These are phyloP conservation scores for Aspergillus sp. DNA, from an alignment of 2,329 filamentous ascomycete species.

Conservation along the genomic window DNA sequence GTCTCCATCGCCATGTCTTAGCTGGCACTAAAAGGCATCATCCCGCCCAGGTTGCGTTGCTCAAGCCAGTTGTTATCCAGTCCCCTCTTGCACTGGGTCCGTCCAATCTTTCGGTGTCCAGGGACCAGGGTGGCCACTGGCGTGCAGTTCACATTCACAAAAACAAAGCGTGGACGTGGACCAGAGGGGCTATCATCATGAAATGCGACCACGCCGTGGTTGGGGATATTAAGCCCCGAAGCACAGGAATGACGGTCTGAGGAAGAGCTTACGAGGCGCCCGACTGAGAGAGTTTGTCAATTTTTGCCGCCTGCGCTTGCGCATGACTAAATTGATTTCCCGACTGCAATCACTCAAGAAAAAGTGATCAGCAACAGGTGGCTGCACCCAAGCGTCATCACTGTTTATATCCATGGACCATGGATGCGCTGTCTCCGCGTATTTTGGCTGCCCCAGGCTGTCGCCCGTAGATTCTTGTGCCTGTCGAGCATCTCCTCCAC, in stretches of 20 bases:
- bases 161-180: neutral
- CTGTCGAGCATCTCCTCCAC: neutral
- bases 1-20: slow-evolving; percentile 19
- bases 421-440: neutral
- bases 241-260: neutral
- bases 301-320: neutral
- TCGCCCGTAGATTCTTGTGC: neutral
- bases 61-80: slow-evolving; percentile 17
- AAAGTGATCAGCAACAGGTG: neutral
- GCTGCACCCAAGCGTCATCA: neutral
- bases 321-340: neutral
- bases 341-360: neutral
- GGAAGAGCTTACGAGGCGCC: neutral
- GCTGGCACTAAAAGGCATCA: slow-evolving; percentile 28
- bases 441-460: neutral
- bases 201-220: neutral
- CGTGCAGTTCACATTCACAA: neutral
- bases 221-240: no score
- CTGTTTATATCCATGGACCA: neutral
- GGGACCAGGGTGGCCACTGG: no score
- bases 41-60: slow-evolving; percentile 28
- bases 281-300: neutral
- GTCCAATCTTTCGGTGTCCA: slow-evolving; percentile 26
- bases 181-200: neutral
- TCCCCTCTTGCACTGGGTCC: slow-evolving; percentile 17